A percentile compares a stretch with the other conserved stretches of the same genome.
phyloP scores from a whole-genome alignment of 2,329 filamentous ascomycete species.

The Pseudohalonectria lignicola region DNA sequence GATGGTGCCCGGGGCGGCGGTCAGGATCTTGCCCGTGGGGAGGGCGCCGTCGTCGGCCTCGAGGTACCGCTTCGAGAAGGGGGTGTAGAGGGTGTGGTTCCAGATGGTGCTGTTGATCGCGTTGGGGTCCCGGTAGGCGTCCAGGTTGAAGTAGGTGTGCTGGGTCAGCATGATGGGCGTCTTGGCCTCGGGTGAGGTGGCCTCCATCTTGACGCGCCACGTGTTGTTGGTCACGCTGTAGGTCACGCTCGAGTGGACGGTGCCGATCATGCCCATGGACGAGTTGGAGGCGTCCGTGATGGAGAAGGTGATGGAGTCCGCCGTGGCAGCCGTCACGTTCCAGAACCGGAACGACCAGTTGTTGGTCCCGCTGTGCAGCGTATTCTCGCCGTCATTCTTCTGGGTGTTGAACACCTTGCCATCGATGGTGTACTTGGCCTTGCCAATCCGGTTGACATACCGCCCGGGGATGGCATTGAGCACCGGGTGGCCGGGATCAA shows the following conservation, averaged over 20 bases:
- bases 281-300: conserved; percentile 48
- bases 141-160: conserved; percentile 60
- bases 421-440: conserved; percentile 43
- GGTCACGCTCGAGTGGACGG: conserved; percentile 49
- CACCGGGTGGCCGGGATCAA: conserved; percentile 42
- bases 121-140: conserved; percentile 48
- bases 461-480: conserved; percentile 52
- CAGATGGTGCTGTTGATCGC: conserved; percentile 43
- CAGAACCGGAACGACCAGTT: conserved; percentile 55
- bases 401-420: conserved; percentile 39
- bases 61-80: conserved; percentile 48
- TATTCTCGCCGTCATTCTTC: conserved; percentile 42
- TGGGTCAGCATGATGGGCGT: conserved; percentile 52
- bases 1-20: conserved; percentile 42
- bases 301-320: conserved; percentile 51
- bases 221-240: conserved; percentile 46
- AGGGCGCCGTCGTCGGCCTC: conserved; percentile 43
- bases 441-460: conserved; percentile 54
- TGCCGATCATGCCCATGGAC: conserved; percentile 48
- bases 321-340: conserved; percentile 43
- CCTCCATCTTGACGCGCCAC: conserved; percentile 50
- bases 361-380: conserved; percentile 46
- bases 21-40: conserved; percentile 50
- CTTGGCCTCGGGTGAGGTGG: conserved; percentile 36
- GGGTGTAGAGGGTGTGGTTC: conserved; percentile 52